These are phyloP conservation scores for Chaetomiaceae sp. DNA, from an alignment of 2,329 filamentous ascomycete genomes.

Conservation along the genomic window DNA sequence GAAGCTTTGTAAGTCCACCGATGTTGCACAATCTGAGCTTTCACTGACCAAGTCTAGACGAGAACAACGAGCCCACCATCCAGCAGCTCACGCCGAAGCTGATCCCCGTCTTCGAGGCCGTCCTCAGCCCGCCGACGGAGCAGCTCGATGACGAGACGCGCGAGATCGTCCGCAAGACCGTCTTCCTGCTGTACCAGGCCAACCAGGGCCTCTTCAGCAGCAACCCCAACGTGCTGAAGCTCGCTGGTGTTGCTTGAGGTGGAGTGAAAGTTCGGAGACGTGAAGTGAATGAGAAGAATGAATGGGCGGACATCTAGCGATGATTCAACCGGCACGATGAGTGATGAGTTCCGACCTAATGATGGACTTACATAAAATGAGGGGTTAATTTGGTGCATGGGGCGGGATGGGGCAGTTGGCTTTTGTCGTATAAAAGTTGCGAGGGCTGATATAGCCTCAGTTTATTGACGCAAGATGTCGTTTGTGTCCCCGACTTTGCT, in stretches of 20 bases:
- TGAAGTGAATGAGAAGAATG: constrained; percentile 1
- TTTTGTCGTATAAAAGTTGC: background rate
- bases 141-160: constrained; percentile 72
- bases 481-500: too few relatives aligned
- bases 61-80: constrained; percentile 63
- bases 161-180: constrained; percentile 60
- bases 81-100: constrained; percentile 66
- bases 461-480: too few relatives aligned
- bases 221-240: constrained; percentile 30
- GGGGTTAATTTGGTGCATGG: constrained; percentile 4
- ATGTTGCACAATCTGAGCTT: background rate
- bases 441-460: background rate
- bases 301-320: constrained; percentile 15
- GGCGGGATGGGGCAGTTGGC: background rate
- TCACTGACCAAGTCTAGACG: constrained; percentile 42
- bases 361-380: constrained; percentile 13
- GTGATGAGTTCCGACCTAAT: constrained; percentile 23
- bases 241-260: constrained; percentile 26
- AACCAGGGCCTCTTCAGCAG: constrained; percentile 32
- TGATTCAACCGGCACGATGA: constrained; percentile 18
- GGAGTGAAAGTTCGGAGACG: background rate
- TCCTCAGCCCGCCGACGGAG: constrained; percentile 66
- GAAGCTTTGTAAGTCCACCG: constrained; percentile 58
- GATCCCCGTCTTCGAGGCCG: constrained; percentile 66
- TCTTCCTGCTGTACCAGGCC: constrained; percentile 42